Base-by-base conservation (phyloP, 495 filamentous ascomycete species). In the Trichoderma orchidacearum region DNA sequence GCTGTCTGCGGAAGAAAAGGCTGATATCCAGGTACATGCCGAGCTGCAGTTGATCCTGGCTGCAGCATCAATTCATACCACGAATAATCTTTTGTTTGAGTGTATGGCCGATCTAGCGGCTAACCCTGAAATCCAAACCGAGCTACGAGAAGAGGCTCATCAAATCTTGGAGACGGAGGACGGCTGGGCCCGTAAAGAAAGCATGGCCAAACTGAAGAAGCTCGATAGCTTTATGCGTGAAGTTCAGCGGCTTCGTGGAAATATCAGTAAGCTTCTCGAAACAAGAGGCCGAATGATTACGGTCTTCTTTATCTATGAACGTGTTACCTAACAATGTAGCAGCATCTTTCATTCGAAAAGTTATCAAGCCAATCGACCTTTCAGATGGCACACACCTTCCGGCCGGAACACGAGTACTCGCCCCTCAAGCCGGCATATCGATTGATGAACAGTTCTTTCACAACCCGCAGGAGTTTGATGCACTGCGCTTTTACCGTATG, bases 171-270 rank as follows among this genome's bases (percentile, higher is more conserved):
- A 59, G 17, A 68, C 71, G 29, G 68, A 73, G 11, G 70, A 63
- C 5, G 66, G 60, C 25, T 70, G 68, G 68, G 54, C 52, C 7
- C 68, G 61, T 30, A 73, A 72, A 53, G 67, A 68, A 12, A 72
- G 65, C 52, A 63, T 79, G 57, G 21, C 41, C 21, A 48, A 48
- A 25, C 41, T 82, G 56, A 68, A 66, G 53, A 77, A 77, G 61
- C 54, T 82, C 55, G 80, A 83, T 63, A 75, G 71, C 56, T 80
- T 81, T 60, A 71, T 81, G 51, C 76, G 78, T 50, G 80, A 83
- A 59, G 66, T 68, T 9, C 71, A 74, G 54, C 66, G 80, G 5
- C 63, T 75, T 28, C 71, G 74, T 15, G 63, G 66, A 5, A 70
- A 68, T 56, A 23, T 72, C 29, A 67, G 73, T 70, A 68, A 65